These are phyloP conservation scores for Entamoeba histolytica DNA, from an alignment of 208 protist genomes.

Conservation along the genomic window DNA sequence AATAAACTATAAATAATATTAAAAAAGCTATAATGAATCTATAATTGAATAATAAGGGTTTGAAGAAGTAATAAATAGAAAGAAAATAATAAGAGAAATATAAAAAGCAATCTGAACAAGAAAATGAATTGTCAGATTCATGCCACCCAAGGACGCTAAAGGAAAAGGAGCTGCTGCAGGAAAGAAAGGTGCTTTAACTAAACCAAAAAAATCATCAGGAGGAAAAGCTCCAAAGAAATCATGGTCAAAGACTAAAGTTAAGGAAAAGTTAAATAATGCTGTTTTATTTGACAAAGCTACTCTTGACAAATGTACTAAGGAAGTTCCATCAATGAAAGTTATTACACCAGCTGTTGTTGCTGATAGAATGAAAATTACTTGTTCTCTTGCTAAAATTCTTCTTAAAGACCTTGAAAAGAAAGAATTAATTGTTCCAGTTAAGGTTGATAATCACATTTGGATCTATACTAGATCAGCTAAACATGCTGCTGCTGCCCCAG, in stretches of 20 bases:
- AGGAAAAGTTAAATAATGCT: conserved; percentile 23
- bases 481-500: not conserved
- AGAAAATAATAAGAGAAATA: no score
- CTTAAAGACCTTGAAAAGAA: conserved; percentile 16
- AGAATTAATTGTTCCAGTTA: conserved; percentile 13
- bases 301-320: conserved; percentile 24
- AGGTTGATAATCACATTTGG: not conserved
- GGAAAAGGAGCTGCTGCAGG: not conserved
- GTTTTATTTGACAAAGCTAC: conserved; percentile 24
- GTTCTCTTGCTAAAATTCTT: conserved; percentile 12
- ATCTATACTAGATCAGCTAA: conserved; percentile 16
- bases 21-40: no score
- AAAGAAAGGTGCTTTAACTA: not conserved
- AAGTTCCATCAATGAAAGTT: conserved; percentile 21
- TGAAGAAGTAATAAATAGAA: no score
- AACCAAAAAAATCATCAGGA: not conserved
- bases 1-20: no score
- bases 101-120: no score
- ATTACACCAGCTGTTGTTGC: conserved; percentile 22
- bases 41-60: no score
- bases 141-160: not conserved
- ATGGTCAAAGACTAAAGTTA: conserved; percentile 23
- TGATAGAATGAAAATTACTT: conserved; percentile 22
- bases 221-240: not conserved
- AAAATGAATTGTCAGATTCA: not conserved